A percentile compares a stretch with the other conserved stretches of the same genome.
Conservation (phyloP, 176 grass and related monocot species). For the Thinopyrum elongatum region DNA sequence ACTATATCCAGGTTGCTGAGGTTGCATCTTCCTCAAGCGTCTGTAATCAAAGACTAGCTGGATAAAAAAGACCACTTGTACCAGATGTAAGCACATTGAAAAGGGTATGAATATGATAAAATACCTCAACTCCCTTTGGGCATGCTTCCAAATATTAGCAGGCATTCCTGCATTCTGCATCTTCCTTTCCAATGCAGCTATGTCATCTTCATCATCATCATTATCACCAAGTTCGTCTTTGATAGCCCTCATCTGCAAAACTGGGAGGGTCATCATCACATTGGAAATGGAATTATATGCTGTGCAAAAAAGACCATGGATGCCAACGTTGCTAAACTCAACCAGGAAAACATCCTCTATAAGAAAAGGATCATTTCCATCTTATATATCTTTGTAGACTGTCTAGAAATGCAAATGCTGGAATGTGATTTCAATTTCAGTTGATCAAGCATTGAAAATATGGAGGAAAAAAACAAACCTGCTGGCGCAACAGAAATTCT, state of each 20-base stretch:
- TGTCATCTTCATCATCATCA: conserved; percentile 94
- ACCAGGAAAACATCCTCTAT: not conserved
- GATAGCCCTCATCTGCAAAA: conserved; percentile 89
- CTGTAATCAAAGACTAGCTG: conserved; percentile 46
- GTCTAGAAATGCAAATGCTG: not conserved
- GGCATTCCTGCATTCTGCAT: conserved; percentile 99
- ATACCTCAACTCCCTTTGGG: conserved; percentile 94
- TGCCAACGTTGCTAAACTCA: not conserved
- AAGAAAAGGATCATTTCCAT: not conserved
- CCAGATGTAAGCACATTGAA: not conserved
- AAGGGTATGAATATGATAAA: conserved; percentile 36
- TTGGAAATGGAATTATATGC: conserved; percentile 22
- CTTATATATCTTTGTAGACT: not conserved
- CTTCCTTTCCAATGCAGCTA: conserved; percentile 94
- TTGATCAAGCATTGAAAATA: not conserved
- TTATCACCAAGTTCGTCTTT: conserved; percentile 99
- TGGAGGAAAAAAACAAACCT: conserved; percentile 46
- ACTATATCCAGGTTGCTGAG: conserved; percentile 98
- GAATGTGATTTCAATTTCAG: conserved; percentile 2
- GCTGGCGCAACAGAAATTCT: conserved; percentile 93
- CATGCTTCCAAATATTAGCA: conserved; percentile 96
- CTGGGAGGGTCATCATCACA: not conserved
- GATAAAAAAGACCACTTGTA: not conserved
- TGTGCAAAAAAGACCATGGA: not conserved
- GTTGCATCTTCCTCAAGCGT: conserved; percentile 90